Conservation (phyloP, 768 basidiomycete genomes). For the Strobilomyces echinocephalus region DNA sequence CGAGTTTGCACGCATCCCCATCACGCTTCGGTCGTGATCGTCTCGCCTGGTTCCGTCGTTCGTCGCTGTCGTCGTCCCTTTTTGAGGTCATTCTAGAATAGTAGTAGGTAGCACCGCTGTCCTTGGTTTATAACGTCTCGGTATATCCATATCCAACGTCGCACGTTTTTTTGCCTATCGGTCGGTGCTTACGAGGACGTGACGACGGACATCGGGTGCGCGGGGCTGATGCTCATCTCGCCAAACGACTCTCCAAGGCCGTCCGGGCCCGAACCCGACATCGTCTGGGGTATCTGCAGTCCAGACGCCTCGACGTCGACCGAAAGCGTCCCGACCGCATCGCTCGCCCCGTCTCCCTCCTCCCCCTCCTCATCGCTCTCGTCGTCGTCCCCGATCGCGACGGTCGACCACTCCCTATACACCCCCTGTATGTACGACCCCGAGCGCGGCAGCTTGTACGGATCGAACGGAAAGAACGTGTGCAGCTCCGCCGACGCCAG, state of each 20-base stretch:
- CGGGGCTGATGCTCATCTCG: slow-evolving; percentile 83
- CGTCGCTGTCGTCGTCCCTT: background rate
- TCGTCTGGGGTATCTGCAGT: slow-evolving; percentile 22
- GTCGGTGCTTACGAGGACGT: slow-evolving; percentile 11
- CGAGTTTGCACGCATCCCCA: slow-evolving; percentile 17
- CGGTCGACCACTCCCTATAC: slow-evolving; percentile 87
- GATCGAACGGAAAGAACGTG: slow-evolving; percentile 98
- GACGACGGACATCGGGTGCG: slow-evolving; percentile 22
- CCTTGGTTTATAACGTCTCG: background rate
- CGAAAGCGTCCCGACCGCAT: background rate
- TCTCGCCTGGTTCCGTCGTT: background rate
- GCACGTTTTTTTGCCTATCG: background rate
- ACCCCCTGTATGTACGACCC: slow-evolving; percentile 71
- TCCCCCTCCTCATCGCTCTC: slow-evolving; percentile 67
- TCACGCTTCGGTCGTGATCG: slow-evolving; percentile 19
- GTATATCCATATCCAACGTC: background rate
- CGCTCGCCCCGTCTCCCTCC: slow-evolving; percentile 22
- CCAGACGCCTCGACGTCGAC: slow-evolving; percentile 11
- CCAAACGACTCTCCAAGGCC: slow-evolving; percentile 65
- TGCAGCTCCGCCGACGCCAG: slow-evolving; percentile 67
- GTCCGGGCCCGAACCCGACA: slow-evolving; percentile 36
- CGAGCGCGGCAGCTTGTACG: slow-evolving; percentile 84
- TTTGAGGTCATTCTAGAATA: no score
- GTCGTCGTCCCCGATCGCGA: slow-evolving; percentile 65
- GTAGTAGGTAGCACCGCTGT: background rate